Percentiles rank a stretch among this genome's conserved stretches.
Conservation (phyloP, 345 rosid species). For the Hevea brasiliensis region DNA sequence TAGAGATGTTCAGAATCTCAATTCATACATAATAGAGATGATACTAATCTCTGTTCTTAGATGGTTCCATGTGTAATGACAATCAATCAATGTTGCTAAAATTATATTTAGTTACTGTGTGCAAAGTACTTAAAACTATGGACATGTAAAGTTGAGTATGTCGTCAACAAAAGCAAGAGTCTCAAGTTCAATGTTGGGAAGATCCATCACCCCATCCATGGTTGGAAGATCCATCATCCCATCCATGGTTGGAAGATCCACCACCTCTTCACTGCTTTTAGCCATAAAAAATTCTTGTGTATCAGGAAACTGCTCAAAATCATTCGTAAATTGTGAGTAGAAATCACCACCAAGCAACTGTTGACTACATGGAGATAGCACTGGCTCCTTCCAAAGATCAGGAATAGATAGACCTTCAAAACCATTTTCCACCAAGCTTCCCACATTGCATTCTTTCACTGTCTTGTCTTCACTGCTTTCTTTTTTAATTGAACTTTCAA, state of each 20-base stretch:
- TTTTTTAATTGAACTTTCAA: background rate
- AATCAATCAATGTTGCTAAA: too few species aligned
- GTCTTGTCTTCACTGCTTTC: slow-evolving; percentile 6
- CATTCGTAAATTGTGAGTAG: background rate
- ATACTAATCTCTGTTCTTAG: too few species aligned
- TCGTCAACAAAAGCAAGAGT: slow-evolving; percentile 42
- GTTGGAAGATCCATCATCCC: too few species aligned
- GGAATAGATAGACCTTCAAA: slow-evolving; percentile 15
- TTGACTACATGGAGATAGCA: slow-evolving; percentile 12
- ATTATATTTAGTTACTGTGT: too few species aligned
- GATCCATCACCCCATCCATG: too few species aligned
- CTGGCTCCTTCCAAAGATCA: slow-evolving; percentile 19
- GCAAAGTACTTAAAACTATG: too few species aligned
- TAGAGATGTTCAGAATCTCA: too few species aligned
- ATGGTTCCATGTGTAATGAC: too few species aligned
- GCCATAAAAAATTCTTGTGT: background rate
- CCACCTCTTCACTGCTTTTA: background rate
- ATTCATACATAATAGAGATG: too few species aligned
- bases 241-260: background rate
- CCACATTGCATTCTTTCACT: background rate
- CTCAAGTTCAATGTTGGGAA: slow-evolving; percentile 32
- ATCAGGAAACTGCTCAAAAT: slow-evolving; percentile 13
- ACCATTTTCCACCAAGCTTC: background rate
- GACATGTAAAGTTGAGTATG: slow-evolving; percentile 23
- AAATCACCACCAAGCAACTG: slow-evolving; percentile 15